These are phyloP conservation scores for Botrytis deweyae DNA, from an alignment of 2,329 filamentous ascomycete species.

Conservation along the genomic window DNA sequence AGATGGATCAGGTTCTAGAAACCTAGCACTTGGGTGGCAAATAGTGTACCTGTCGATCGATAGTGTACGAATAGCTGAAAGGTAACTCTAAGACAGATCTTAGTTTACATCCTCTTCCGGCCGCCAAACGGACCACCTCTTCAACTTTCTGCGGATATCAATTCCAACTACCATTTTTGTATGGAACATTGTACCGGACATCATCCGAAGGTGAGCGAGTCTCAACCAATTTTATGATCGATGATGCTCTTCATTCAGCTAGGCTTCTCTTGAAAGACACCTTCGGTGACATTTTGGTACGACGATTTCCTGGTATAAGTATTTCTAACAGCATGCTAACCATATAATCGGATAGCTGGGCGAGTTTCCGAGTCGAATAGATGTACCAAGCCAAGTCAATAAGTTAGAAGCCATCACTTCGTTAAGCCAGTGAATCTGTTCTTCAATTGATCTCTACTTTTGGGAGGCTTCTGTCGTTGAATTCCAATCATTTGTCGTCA, in stretches of 20 bases:
- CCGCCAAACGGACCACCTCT: not conserved
- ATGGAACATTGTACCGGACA: not conserved
- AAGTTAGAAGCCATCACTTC: not conserved
- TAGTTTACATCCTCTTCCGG: not conserved
- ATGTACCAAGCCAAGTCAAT: not conserved
- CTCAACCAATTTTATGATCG: not conserved
- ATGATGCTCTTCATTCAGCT: not conserved
- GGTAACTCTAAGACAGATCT: not conserved
- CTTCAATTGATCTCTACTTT: not conserved
- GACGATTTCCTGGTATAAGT: no score
- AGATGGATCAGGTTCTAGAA: not conserved
- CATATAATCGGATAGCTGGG: not conserved
- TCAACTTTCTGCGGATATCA: not conserved
- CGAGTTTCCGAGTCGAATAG: not conserved
- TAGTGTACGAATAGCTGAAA: not conserved
- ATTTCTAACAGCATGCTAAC: not conserved
- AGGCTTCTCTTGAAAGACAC: not conserved
- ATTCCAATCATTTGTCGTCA: not conserved
- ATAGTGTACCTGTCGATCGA: not conserved
- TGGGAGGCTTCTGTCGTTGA: not conserved
- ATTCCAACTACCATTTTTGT: not conserved
- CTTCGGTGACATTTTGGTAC: not conserved
- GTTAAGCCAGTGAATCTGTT: not conserved
- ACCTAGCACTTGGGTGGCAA: constrained; percentile 2
- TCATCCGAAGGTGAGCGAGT: not conserved